Base-by-base conservation (phyloP, 176 grass and related monocot genomes). In the Poa pratensis region DNA sequence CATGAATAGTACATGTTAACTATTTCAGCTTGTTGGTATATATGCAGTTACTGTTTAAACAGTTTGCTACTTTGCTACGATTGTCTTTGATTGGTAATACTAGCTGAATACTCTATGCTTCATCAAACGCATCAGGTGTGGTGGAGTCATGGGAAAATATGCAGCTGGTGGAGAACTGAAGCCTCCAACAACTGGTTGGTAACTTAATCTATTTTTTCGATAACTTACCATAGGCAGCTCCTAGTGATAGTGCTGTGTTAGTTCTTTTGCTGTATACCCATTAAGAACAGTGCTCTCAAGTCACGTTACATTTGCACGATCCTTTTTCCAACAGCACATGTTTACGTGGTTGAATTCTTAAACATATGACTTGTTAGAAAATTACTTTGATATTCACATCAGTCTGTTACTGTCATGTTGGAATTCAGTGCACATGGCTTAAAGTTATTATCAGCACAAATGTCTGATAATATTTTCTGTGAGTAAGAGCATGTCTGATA, bases 151-250 rank as follows among this genome's bases (percentile, higher is more conserved):
- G 97, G 97, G 97, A 42, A 99, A 96, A 76, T 99, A 99, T 18
- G 97, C 97, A 86, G 97, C 94, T 74, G 97, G 97, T 89, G 97
- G 97, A 89, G 97, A 99, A 88, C 72, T 99, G 64, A 99, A 99
- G 86, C 97, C 97, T 88, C 97, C 97, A 86, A 94, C 88, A 72
- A 99, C 97, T 92, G 97, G 97, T 99, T 57, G 27, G 94, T 91
- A 67, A 86, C 76, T 76, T 26, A 63, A 64, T 23, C 14, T 37
- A n/a, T 10, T 66, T 50, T 79, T 78, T 64, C 19, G 19, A 1
- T 65, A 65, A 32, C n/a, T 8, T 49, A 79, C 22, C 22, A 62
- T 73, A 39, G 45, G 3, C 14, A 24, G 60, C 9, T 5, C 9
- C 35, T 63, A 64, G 61, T 86, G 20, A 26, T 9, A 65, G 3